Evolutionary conservation across 164 flowering plant species (phyloP), one percentile per base, ranked within the genome.

Genomic region (Sedum album): DNA sequence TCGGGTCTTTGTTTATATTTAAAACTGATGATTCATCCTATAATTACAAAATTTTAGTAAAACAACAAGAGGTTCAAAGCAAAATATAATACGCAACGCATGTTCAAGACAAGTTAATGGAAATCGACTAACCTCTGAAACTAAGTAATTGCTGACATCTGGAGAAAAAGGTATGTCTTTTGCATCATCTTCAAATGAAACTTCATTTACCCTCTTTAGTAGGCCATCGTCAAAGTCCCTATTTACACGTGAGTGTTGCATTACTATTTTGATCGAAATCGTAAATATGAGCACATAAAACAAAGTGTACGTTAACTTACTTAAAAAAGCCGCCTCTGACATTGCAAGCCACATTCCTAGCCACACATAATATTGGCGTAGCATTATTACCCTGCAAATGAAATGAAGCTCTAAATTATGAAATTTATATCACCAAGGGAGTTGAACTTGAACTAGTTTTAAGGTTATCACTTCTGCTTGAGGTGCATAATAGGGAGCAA

Each of bases 271-370:
- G 20, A 65, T 23, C n/a, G 3, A 4, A 20, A 36, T 31, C 0
- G 3, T 14, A 35, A 15, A 14, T 28, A 7, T 18, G 31, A 4
- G 61, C 39, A 31, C 62, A 13, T 48, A 31, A 20, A 35, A 31
- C 65, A 8, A 14, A n/a, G 44, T 14, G 42, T 53, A 1, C 26
- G 28, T 38, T 31, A 66, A 65, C 96, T 90, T 87, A 95, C 99
- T 85, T 95, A 87, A 90, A 95, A 74, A 92, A 95, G 51, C 97
- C 89, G 70, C 97, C 95, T 77, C 99, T 85, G 39, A 95, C 98
- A 84, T 86, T 92, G 86, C 99, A 95, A n/a, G 98, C 98, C 78
- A 90, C 97, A 79, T 92, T 95, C 82, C 99, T 86, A 65, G 97
- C 98, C 73, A 92, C 93, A 75, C 97, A 92, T 30, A 95, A 76